Conservation (phyloP, 805 yeast genomes). For the Lipomyces japonicus region DNA sequence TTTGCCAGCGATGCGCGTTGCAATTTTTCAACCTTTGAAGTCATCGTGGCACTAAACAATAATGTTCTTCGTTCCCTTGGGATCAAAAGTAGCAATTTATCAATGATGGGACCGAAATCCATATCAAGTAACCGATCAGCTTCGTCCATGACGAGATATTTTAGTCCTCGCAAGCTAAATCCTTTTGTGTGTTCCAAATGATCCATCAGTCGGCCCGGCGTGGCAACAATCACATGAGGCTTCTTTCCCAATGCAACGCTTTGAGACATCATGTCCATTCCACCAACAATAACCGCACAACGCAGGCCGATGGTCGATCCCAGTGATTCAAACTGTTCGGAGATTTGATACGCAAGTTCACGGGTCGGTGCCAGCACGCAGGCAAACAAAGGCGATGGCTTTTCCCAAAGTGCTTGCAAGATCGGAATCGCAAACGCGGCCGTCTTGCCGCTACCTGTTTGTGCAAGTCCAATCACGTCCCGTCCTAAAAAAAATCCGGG, state of each 20-base stretch:
- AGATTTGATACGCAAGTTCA: slow-evolving; percentile 58
- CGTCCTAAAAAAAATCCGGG: slow-evolving; percentile 36
- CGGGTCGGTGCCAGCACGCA: slow-evolving; percentile 77
- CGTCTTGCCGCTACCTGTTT: slow-evolving; percentile 97
- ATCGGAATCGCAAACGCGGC: slow-evolving; percentile 98
- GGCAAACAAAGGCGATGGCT: slow-evolving; percentile 82
- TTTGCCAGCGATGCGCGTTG: slow-evolving; percentile 86
- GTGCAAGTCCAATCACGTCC: slow-evolving; percentile 94
- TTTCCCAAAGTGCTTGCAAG: slow-evolving; percentile 83
- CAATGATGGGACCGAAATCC: slow-evolving; percentile 95
- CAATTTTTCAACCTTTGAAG: slow-evolving; percentile 87
- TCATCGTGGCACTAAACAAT: slow-evolving; percentile 94
- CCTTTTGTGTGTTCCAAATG: slow-evolving; percentile 95
- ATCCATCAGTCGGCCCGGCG: slow-evolving; percentile 87
- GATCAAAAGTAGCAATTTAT: slow-evolving; percentile 74
- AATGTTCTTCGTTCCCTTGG: slow-evolving; percentile 78
- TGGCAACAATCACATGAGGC: slow-evolving; percentile 92
- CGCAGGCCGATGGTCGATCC: slow-evolving; percentile 92
- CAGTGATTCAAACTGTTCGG: slow-evolving; percentile 91
- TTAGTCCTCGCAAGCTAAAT: slow-evolving; percentile 72
- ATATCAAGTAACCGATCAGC: slow-evolving; percentile 98
- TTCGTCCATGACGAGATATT: slow-evolving; percentile 93
- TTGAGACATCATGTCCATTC: slow-evolving; percentile 98
- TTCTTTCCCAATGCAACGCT: slow-evolving; percentile 89
- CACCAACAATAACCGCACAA: slow-evolving; percentile 87